A percentile compares a stretch with the other conserved stretches of the same genome.
These are phyloP conservation scores for Monosporozyma aerobia DNA, from an alignment of 805 yeast genomes.

Conservation along the genomic window DNA sequence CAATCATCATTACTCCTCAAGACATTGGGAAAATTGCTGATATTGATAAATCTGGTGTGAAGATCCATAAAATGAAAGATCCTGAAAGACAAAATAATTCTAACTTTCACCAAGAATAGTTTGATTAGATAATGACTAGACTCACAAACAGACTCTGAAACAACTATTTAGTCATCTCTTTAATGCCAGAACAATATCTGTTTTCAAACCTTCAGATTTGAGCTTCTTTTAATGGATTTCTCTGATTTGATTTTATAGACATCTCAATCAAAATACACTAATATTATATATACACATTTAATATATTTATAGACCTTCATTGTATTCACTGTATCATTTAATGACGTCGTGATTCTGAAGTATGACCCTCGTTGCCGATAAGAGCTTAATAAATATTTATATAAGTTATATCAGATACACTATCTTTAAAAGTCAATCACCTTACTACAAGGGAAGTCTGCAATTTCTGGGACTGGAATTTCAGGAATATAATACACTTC, in stretches of 20 bases:
- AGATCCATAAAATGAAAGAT: conserved; percentile 51
- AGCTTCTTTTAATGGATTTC: neutral
- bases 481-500: conserved; percentile 68
- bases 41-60: conserved; percentile 51
- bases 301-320: neutral
- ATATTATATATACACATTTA: neutral
- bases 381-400: neutral
- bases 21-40: conserved; percentile 61
- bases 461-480: conserved; percentile 60
- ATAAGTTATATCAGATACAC: neutral
- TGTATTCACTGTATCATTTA: neutral
- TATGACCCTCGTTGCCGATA: neutral
- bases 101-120: conserved; percentile 5
- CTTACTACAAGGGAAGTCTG: conserved; percentile 49
- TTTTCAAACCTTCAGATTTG: too few relatives aligned
- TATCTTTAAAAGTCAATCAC: conserved; percentile 46
- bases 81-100: conserved; percentile 30
- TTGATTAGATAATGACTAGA: neutral
- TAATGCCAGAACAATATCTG: neutral
- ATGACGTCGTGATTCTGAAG: neutral
- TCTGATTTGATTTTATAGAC: neutral
- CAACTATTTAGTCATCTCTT: neutral
- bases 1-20: conserved; percentile 90
- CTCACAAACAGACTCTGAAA: neutral
- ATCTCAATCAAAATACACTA: neutral